Evolutionary conservation across 306 rosid species (phyloP).

Genomic region (Prunus armeniaca): DNA sequence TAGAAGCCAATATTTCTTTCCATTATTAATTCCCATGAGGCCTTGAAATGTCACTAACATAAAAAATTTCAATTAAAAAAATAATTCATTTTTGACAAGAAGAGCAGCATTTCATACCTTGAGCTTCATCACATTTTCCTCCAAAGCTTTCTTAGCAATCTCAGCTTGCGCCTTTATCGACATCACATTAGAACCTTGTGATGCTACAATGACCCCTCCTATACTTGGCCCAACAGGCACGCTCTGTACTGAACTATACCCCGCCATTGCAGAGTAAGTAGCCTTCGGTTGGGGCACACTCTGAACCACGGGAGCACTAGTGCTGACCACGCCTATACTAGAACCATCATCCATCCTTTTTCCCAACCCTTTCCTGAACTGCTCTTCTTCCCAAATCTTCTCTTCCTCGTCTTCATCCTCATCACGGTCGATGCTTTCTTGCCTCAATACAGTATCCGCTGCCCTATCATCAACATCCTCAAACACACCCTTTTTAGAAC

Average conservation of each 20-base stretch:
- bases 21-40: neutral
- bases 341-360: slow-evolving; percentile 87
- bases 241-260: slow-evolving; percentile 41
- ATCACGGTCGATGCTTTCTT: slow-evolving; percentile 26
- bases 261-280: slow-evolving; percentile 38
- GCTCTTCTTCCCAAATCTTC: slow-evolving; percentile 93
- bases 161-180: slow-evolving; percentile 73
- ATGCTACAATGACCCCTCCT: slow-evolving; percentile 49
- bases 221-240: slow-evolving; percentile 41
- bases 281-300: slow-evolving; percentile 49
- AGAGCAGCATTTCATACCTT: slow-evolving; percentile 48
- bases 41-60: neutral
- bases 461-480: slow-evolving; percentile 70
- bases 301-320: slow-evolving; percentile 50
- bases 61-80: neutral
- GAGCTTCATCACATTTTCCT: slow-evolving; percentile 64
- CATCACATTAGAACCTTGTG: slow-evolving; percentile 50
- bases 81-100: neutral
- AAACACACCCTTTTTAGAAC: slow-evolving; percentile 75
- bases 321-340: slow-evolving; percentile 44
- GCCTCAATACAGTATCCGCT: slow-evolving; percentile 35
- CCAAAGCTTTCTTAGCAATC: slow-evolving; percentile 57
- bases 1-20: neutral
- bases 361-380: slow-evolving; percentile 91
- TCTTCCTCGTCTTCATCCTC: slow-evolving; percentile 73